Evolutionary conservation across 345 rosid genomes (phyloP).

Genomic region (Sapria himalayana): DNA sequence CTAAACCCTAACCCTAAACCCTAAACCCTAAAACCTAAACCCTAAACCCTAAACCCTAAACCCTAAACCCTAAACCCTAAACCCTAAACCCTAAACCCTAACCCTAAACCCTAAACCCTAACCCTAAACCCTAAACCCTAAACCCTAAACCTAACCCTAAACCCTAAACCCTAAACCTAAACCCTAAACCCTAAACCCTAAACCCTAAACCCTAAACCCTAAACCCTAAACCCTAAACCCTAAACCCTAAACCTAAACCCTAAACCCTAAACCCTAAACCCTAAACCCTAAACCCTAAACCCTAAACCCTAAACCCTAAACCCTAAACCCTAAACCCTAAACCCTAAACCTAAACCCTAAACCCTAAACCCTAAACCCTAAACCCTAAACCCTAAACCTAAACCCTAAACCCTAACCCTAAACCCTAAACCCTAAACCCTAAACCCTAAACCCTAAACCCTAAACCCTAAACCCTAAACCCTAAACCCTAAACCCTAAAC

Average conservation of each 20-base stretch:
- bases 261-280: conserved; percentile 2
- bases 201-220: conserved; percentile 3
- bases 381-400: conserved; percentile 11
- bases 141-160: conserved; percentile 2
- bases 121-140: conserved; percentile 3
- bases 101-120: conserved; percentile 9
- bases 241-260: conserved; percentile 3
- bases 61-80: too few relatives aligned
- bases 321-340: background rate
- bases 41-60: conserved; percentile 1
- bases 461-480: conserved; percentile 5
- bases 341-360: conserved; percentile 8
- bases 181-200: conserved; percentile 6
- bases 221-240: conserved; percentile 5
- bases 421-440: conserved; percentile 7
- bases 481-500: conserved; percentile 5
- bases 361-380: conserved; percentile 6
- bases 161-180: conserved; percentile 2
- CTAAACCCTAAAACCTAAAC: too few relatives aligned
- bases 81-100: conserved; percentile 8
- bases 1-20: background rate
- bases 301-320: conserved; percentile 1
- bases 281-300: conserved; percentile 8
- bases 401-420: conserved; percentile 8
- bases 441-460: conserved; percentile 3